Conservation (phyloP, 306 rosid genomes). For the Cicer cuneatum region DNA sequence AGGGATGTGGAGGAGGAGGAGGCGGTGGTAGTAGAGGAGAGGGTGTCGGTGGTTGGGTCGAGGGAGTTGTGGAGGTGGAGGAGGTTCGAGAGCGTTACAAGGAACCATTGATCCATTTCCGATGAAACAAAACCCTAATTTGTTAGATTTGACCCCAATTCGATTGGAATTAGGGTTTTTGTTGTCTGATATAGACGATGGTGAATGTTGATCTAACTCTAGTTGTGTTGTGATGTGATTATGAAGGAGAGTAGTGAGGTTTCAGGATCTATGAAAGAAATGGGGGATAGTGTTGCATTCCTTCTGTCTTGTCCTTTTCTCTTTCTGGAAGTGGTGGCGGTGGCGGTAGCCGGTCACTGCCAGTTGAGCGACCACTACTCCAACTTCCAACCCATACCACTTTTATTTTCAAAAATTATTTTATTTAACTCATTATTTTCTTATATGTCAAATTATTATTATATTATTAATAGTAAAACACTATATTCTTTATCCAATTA, state of each 20-base stretch:
- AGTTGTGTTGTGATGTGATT: neutral
- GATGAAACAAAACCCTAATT: slow-evolving; percentile 31
- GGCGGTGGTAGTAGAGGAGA: slow-evolving; percentile 60
- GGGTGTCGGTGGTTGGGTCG: slow-evolving; percentile 75
- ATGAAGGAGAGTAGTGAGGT: neutral
- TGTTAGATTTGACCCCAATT: neutral
- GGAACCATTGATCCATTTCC: slow-evolving; percentile 74
- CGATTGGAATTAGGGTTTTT: slow-evolving; percentile 24
- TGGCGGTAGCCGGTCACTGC: slow-evolving; percentile 27
- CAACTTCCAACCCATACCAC: neutral
- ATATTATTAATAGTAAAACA: no score
- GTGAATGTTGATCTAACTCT: neutral
- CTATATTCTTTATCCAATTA: no score
- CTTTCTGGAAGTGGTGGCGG: neutral
- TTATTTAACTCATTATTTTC: no score
- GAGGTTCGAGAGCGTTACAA: slow-evolving; percentile 84
- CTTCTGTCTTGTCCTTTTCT: neutral
- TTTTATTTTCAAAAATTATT: no score
- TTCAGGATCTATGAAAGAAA: no score
- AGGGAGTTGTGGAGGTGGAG: slow-evolving; percentile 90
- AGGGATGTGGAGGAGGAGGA: slow-evolving; percentile 64
- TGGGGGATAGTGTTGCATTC: neutral
- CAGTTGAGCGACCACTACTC: slow-evolving; percentile 13
- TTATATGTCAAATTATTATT: no score
- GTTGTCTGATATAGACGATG: neutral